Evolutionary conservation across 2,329 filamentous ascomycete genomes (phyloP).

Genomic region (Claviceps humidiphila): DNA sequence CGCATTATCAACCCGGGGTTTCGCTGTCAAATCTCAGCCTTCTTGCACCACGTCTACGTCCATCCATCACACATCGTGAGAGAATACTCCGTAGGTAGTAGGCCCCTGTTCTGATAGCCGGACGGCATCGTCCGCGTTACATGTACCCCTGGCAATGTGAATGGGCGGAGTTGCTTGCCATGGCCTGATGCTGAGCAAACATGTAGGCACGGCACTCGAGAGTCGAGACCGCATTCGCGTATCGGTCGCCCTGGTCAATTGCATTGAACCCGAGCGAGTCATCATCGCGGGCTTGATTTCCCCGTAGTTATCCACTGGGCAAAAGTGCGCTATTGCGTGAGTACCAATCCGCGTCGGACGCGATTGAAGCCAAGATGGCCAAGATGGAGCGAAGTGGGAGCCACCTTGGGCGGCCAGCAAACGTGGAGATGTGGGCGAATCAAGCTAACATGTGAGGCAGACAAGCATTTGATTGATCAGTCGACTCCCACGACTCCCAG

Average conservation of each 20-base stretch:
- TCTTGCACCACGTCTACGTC: not conserved
- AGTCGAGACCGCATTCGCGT: not conserved
- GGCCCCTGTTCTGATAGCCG: not conserved
- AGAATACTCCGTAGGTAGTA: not conserved
- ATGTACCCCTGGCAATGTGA: no score
- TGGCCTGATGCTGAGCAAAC: not conserved
- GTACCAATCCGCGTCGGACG: not conserved
- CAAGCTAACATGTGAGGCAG: constrained; percentile 1
- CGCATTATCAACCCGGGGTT: not conserved
- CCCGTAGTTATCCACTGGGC: not conserved
- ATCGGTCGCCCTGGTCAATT: not conserved
- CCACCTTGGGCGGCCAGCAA: not conserved
- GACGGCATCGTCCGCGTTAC: not conserved
- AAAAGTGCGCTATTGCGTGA: not conserved
- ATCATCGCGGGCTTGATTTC: not conserved
- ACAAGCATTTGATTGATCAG: not conserved
- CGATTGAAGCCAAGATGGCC: not conserved
- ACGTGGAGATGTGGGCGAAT: not conserved
- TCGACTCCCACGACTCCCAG: no score
- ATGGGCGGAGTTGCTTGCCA: no score
- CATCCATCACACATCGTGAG: no score
- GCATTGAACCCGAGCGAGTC: not conserved
- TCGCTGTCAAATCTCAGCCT: not conserved
- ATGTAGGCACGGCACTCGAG: not conserved
- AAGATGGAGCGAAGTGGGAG: not conserved